Evolutionary conservation across 306 rosid species (phyloP), one percentile per base, ranked within the genome.

Genomic region (Trifolium fragiferum): DNA sequence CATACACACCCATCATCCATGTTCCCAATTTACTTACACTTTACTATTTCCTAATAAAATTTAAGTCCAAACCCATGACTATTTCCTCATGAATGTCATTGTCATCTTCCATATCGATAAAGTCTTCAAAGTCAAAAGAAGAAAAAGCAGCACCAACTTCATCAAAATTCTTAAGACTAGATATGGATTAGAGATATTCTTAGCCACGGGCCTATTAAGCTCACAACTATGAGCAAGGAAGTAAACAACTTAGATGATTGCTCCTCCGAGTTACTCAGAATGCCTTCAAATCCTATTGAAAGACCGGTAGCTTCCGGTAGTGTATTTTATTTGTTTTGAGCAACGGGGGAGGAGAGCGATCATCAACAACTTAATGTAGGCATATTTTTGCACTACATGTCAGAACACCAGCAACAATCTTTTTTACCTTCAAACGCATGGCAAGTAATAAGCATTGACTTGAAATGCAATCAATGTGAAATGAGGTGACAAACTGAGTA

Each of bases 341-440:
- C 40, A 37, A 37, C 40, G 8, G 10, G 38, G 40, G 40, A 37
- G 40, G 40, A 37, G 40, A 7, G 40, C 9, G 10, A 37, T 37
- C 40, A 7, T 37, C 40, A 15, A 51, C 25, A 71, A 11, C 68
- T 76, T 30, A 43, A 54, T 41, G 49, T 41, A 35, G 25, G 58
- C 62, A 13, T 60, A 7, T 11, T 23, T 57, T 57, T 57, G 8
- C 9, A 57, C 51, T 25, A 32, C 40, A 78, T 40, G 5, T 18
- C 21, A 25, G 44, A 43, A 72, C 18, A 20, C 69, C 35, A 15
- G 15, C 23, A 43, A 27, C 59, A 70, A 70, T 23, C 21, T 59
- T 47, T n/a, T 70, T 61, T 37, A 10, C 72, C 76, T 59, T 21
- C 46, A 75, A 78, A 63, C 40, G 61, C 82, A 63, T 53, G 61